Percentiles rank a stretch among this genome's conserved stretches.
These are phyloP conservation scores for Zopfia rhizophila DNA, from an alignment of 2,329 filamentous ascomycete species.

Conservation along the genomic window DNA sequence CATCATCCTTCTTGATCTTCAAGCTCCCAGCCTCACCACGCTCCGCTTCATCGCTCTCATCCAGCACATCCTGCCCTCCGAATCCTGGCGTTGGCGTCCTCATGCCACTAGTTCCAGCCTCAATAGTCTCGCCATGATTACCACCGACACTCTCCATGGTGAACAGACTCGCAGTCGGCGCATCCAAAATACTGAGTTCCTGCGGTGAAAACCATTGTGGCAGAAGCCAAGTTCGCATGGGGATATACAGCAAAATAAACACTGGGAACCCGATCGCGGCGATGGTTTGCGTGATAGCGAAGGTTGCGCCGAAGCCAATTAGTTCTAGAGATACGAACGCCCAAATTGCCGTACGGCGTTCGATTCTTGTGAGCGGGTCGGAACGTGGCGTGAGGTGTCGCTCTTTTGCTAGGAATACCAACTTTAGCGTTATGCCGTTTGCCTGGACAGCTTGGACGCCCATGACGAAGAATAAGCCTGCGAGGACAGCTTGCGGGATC, in stretches of 20 bases:
- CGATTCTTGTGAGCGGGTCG: conserved; percentile 59
- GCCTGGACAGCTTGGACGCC: conserved; percentile 63
- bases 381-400: conserved; percentile 58
- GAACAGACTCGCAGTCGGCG: conserved; percentile 64
- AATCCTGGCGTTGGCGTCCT: neutral
- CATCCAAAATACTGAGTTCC: conserved; percentile 64
- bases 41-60: conserved; percentile 40
- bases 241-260: conserved; percentile 67
- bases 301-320: conserved; percentile 62
- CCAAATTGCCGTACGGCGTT: conserved; percentile 56
- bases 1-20: conserved; percentile 12
- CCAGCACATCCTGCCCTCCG: conserved; percentile 18
- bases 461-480: conserved; percentile 68
- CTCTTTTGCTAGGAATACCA: conserved; percentile 62
- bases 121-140: conserved; percentile 47
- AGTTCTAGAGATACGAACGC: conserved; percentile 64
- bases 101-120: neutral
- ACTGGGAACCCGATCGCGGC: conserved; percentile 70
- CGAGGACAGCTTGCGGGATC: conserved; percentile 65
- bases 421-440: conserved; percentile 64
- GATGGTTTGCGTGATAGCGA: conserved; percentile 69
- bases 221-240: conserved; percentile 61
- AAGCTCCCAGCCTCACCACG: conserved; percentile 33
- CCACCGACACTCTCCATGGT: conserved; percentile 65
- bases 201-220: conserved; percentile 61